Percentiles rank a stretch among this genome's conserved stretches.
phyloP scores from a whole-genome alignment of 106 monocot genomes.

The Phalaenopsis aphrodite region DNA sequence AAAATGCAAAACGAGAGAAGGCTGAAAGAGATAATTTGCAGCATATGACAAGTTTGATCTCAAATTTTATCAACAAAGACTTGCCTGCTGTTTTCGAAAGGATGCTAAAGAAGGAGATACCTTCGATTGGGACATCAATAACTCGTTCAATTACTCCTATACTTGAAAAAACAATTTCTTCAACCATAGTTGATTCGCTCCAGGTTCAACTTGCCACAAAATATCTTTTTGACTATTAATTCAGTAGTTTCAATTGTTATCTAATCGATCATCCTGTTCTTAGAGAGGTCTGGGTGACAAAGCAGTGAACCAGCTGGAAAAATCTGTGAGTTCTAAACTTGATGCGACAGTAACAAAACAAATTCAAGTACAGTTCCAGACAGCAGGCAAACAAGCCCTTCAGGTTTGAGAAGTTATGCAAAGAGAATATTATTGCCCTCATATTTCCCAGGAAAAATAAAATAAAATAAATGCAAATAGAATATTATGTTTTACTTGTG shows the following conservation, averaged over 20 bases:
- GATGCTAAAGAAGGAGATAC: constrained; percentile 75
- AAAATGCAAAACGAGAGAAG: constrained; percentile 80
- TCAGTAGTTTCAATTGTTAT: neutral
- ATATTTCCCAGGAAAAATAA: no score
- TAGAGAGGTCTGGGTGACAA: constrained; percentile 90
- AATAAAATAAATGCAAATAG: neutral
- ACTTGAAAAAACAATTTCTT: constrained; percentile 72
- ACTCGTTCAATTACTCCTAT: constrained; percentile 57
- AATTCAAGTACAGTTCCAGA: constrained; percentile 90
- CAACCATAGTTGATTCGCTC: constrained; percentile 67
- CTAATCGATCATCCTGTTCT: neutral
- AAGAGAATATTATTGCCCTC: neutral
- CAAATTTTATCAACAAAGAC: constrained; percentile 75
- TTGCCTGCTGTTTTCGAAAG: constrained; percentile 60
- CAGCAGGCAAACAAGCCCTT: constrained; percentile 77
- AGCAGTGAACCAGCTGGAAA: constrained; percentile 76
- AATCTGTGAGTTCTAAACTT: constrained; percentile 78
- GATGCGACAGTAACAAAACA: constrained; percentile 72
- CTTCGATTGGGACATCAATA: constrained; percentile 44
- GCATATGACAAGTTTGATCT: constrained; percentile 54
- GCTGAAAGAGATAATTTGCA: constrained; percentile 64
- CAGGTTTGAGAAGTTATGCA: constrained; percentile 41
- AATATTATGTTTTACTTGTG: neutral
- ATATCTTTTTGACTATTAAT: neutral
- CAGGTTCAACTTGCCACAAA: constrained; percentile 40